Conservation (phyloP, 2,329 filamentous ascomycete genomes). For the Pyrenophora tritici-repentis region DNA sequence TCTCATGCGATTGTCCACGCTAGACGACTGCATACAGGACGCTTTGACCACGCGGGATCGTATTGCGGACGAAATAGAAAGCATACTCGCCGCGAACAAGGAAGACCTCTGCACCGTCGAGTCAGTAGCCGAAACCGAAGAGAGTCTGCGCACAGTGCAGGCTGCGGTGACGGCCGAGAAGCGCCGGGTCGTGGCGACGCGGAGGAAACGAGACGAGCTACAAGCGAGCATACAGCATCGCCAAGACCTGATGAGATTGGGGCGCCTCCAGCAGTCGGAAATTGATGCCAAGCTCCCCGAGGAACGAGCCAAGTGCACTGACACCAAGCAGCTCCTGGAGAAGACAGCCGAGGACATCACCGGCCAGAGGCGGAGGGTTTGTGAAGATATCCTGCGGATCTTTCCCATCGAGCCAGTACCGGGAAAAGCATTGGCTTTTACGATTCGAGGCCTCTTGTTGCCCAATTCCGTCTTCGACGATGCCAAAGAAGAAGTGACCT, state of each 20-base stretch:
- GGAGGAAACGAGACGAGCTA: constrained; percentile 69
- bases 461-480: constrained; percentile 82
- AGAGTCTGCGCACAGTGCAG: constrained; percentile 52
- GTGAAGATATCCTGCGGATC: constrained; percentile 77
- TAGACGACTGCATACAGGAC: constrained; percentile 91
- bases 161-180: constrained; percentile 65
- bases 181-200: constrained; percentile 66
- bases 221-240: constrained; percentile 68
- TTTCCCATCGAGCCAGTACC: constrained; percentile 76
- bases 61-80: constrained; percentile 78
- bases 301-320: constrained; percentile 50
- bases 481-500: constrained; percentile 71
- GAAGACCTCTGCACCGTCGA: constrained; percentile 43
- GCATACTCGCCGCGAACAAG: constrained; percentile 48
- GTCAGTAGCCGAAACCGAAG: constrained; percentile 51
- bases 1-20: constrained; percentile 83
- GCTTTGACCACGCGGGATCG: constrained; percentile 76
- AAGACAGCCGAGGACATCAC: constrained; percentile 69
- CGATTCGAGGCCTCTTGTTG: constrained; percentile 76
- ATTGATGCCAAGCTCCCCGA: constrained; percentile 66
- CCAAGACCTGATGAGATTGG: constrained; percentile 68
- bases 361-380: constrained; percentile 86
- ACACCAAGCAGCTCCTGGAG: constrained; percentile 61
- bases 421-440: constrained; percentile 74
- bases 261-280: constrained; percentile 63